Evolutionary conservation across 176 grass and related monocot genomes (phyloP).

Genomic region (Echinochloa phyllopogon): DNA sequence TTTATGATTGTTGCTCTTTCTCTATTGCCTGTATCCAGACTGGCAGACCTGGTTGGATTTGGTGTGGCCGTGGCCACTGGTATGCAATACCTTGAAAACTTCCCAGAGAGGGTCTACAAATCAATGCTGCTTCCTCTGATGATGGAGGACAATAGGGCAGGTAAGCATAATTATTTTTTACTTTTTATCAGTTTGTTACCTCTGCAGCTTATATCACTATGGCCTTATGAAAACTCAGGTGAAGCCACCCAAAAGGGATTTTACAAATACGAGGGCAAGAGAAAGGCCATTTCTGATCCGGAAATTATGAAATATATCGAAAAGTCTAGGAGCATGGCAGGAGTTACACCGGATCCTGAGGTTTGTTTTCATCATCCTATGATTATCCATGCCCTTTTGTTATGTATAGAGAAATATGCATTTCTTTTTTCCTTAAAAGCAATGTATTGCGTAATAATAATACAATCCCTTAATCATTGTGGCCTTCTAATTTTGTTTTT

Average conservation of each 20-base stretch:
- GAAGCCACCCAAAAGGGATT: slow-evolving; percentile 81
- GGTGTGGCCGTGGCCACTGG: slow-evolving; percentile 80
- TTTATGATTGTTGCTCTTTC: slow-evolving; percentile 5
- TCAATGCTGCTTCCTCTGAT: slow-evolving; percentile 85
- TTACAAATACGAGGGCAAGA: slow-evolving; percentile 95
- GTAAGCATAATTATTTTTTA: slow-evolving; percentile 45
- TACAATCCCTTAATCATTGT: slow-evolving; percentile 1
- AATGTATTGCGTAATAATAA: slow-evolving; percentile 25
- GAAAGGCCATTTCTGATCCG: slow-evolving; percentile 80
- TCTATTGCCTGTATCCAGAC: slow-evolving; percentile 52
- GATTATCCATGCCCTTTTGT: slow-evolving; percentile 1
- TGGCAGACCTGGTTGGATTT: slow-evolving; percentile 91
- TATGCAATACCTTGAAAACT: slow-evolving; percentile 85
- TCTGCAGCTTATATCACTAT: slow-evolving; percentile 7
- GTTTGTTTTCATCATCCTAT: slow-evolving; percentile 55
- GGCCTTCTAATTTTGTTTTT: not conserved
- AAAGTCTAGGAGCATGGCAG: slow-evolving; percentile 81
- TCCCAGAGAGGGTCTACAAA: slow-evolving; percentile 88
- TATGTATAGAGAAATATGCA: slow-evolving; percentile 3
- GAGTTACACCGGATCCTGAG: slow-evolving; percentile 67
- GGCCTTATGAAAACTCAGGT: slow-evolving; percentile 48
- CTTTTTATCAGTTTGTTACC: slow-evolving; percentile 28
- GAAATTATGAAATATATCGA: slow-evolving; percentile 80
- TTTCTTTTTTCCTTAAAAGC: not conserved
- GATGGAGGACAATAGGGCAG: slow-evolving; percentile 83